phyloP scores from a whole-genome alignment of 306 rosid species.

The Ziziphus jujuba region DNA sequence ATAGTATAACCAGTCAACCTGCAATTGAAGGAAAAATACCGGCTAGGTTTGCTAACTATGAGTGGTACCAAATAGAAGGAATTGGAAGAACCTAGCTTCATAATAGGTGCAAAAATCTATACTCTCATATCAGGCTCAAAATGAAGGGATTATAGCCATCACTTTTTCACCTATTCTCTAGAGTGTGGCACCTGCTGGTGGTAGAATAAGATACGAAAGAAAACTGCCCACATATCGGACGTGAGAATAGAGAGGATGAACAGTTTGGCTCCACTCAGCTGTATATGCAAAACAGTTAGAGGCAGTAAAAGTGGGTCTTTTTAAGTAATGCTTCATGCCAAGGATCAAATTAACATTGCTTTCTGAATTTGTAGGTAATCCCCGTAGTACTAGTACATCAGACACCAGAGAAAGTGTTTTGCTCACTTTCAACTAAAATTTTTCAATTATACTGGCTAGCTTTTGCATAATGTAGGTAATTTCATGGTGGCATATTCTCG shows the following conservation, averaged over 20 bases:
- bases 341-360: too few species aligned
- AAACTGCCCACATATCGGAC: constrained; percentile 44
- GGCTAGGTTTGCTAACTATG: constrained; percentile 18
- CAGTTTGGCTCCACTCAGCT: constrained; percentile 38
- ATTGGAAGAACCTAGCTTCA: too few species aligned
- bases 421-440: constrained; percentile 3
- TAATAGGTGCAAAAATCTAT: not conserved
- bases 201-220: constrained; percentile 37
- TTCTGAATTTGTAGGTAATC: too few species aligned
- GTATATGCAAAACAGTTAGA: not conserved
- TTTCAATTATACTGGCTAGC: not conserved
- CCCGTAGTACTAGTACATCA: too few species aligned
- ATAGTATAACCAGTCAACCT: constrained; percentile 67
- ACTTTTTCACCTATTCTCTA: not conserved
- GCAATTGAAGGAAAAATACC: constrained; percentile 3
- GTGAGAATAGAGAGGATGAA: constrained; percentile 38
- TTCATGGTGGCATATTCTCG: too few species aligned
- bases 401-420: too few species aligned
- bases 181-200: constrained; percentile 23
- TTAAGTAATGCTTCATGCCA: too few species aligned
- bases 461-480: too few species aligned
- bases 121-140: too few species aligned
- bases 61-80: too few species aligned
- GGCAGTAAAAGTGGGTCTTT: not conserved
- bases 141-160: not conserved